phyloP scores from a whole-genome alignment of 2,329 filamentous ascomycete genomes.

The Exophiala xenobiotica region DNA sequence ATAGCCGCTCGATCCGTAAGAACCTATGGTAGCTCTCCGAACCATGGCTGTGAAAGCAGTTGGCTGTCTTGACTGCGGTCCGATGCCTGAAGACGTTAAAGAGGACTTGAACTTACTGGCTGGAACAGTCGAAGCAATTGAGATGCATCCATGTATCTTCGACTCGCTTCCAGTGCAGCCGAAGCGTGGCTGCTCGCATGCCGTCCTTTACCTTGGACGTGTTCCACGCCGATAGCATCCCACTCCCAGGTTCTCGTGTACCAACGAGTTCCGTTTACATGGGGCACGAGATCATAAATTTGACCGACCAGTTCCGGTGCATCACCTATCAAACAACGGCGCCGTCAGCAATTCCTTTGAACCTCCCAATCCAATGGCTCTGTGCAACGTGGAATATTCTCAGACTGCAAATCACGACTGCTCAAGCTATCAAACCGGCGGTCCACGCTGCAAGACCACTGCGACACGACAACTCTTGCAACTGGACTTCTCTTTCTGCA shows the following conservation, averaged over 20 bases:
- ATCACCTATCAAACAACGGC: constrained; percentile 14
- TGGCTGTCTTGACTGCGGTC: constrained; percentile 4
- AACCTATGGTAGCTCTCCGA: not conserved
- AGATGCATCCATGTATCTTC: not conserved
- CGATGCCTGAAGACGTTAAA: constrained; percentile 8
- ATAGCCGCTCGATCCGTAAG: constrained; percentile 6
- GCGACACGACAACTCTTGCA: constrained; percentile 8
- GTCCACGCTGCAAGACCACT: constrained; percentile 17
- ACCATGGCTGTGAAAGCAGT: not conserved
- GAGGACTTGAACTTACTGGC: constrained; percentile 7
- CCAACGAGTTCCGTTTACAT: not conserved
- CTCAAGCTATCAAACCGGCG: constrained; percentile 9
- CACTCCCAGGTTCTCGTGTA: constrained; percentile 4
- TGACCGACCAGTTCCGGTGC: constrained; percentile 3
- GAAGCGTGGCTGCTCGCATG: constrained; percentile 1
- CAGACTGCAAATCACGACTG: constrained; percentile 19
- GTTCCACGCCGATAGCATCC: not conserved
- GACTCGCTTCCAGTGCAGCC: not conserved
- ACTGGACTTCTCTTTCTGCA: constrained; percentile 24
- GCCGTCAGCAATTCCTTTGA: constrained; percentile 15
- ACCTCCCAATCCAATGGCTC: constrained; percentile 22
- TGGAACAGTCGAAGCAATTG: not conserved
- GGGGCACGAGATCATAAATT: constrained; percentile 8
- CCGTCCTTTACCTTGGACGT: not conserved
- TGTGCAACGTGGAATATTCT: constrained; percentile 25